phyloP scores from a whole-genome alignment of 2,329 filamentous ascomycete species.

The Diplodia mutila region DNA sequence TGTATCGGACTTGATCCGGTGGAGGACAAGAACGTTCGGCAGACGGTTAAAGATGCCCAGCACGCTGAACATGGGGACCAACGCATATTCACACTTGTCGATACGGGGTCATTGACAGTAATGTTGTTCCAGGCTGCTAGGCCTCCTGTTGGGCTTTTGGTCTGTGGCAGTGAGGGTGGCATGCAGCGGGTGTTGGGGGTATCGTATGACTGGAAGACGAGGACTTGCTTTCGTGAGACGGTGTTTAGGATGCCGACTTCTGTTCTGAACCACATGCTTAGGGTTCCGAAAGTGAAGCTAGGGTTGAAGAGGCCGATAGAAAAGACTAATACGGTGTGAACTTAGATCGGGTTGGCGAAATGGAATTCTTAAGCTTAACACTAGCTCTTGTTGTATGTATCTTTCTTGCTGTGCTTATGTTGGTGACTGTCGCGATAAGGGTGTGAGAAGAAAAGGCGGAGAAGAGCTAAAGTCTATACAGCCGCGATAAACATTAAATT shows the following conservation, averaged over 20 bases:
- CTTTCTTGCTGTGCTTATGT: too few species aligned
- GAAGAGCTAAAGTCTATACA: too few species aligned
- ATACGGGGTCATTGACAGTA: constrained; percentile 49
- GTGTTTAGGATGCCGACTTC: constrained; percentile 49
- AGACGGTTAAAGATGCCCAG: constrained; percentile 33
- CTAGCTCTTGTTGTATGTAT: too few species aligned
- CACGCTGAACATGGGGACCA: not conserved
- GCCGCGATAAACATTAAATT: too few species aligned
- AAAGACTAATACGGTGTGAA: too few species aligned
- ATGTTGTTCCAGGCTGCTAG: constrained; percentile 46
- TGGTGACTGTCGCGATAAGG: too few species aligned
- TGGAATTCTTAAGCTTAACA: too few species aligned
- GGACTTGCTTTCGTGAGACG: constrained; percentile 49
- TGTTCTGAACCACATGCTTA: constrained; percentile 42
- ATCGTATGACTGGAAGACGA: constrained; percentile 50
- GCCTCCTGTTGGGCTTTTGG: constrained; percentile 48
- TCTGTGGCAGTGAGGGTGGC: constrained; percentile 51
- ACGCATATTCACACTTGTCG: constrained; percentile 44
- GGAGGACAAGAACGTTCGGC: constrained; percentile 32
- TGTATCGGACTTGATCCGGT: constrained; percentile 43
- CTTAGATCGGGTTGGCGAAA: too few species aligned
- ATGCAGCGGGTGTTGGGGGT: constrained; percentile 53
- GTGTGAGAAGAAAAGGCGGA: too few species aligned
- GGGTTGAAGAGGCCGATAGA: constrained; percentile 31
- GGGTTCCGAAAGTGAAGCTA: constrained; percentile 39